Base-by-base conservation (phyloP, 495 filamentous ascomycete genomes). In the Tuber aestivum region DNA sequence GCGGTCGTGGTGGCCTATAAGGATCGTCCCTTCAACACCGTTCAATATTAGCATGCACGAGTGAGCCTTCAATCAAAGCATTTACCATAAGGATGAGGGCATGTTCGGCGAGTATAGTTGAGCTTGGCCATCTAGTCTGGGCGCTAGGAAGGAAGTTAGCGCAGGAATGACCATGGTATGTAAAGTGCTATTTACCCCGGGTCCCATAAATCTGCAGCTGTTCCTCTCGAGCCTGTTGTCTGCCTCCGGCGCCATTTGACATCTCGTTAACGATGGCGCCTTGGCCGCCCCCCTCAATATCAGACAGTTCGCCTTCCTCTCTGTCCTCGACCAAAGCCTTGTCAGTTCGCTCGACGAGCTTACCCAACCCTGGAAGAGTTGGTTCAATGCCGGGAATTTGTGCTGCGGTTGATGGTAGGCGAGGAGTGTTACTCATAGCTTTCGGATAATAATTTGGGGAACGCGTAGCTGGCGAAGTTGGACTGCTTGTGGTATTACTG, bases 291-390 rank as follows among this genome's bases (percentile, higher is more conserved):
- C 56, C 56, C 61, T 79, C 78, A 69, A 74, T 74, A 68, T 83
- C 81, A 35, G 81, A 81, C 50, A 83, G 78, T 70, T 83, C 81
- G 37, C 81, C 81, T 79, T 83, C 81, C 70, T 83, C 81, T 70
- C 79, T 81, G 69, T 81, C 79, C 61, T 80, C 79, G 42, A 50
- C 78, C 20, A 35, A 70, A 21, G 48, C 69, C 65, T 69, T 69
- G 41, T 48, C 71, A 40, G 35, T 73, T 40, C 56, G 73, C 18
- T 65, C 56, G 41, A 50, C 69, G 21, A 61, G 78, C 45, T 70
- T 79, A 72, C 69, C 72, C 71, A 79, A 16, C 27, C 70, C 40
- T 35, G 73, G 70, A 75, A 48, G 56, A 61, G 78, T 61, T 70
- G 77, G 70, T 35, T 65, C 56, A 65, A 69, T 79, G 72, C 73